These are phyloP conservation scores for Nemania bipapillata DNA, from an alignment of 2,329 filamentous ascomycete species.

Conservation along the genomic window DNA sequence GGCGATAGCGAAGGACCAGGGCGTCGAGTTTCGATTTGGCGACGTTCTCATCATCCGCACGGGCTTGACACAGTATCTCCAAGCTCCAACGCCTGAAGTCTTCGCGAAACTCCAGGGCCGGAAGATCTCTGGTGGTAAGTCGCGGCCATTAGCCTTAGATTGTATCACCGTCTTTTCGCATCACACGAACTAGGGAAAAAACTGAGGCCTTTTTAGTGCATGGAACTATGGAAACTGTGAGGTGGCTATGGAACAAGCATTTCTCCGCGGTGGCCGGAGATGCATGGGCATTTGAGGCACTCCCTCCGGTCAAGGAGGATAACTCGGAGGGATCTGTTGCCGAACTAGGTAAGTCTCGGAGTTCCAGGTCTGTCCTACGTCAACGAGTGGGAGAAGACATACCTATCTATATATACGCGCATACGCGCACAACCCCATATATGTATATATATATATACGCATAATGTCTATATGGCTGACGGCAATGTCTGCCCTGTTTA, in stretches of 20 bases:
- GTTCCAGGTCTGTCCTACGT: neutral
- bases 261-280: conserved; percentile 75
- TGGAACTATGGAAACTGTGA: conserved; percentile 62
- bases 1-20: conserved; percentile 67
- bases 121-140: conserved; percentile 50
- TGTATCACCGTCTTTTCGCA: too few species aligned
- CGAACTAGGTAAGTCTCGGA: conserved; percentile 54
- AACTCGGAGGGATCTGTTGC: conserved; percentile 49
- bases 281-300: conserved; percentile 70
- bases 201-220: conserved; percentile 50
- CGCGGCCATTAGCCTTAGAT: neutral
- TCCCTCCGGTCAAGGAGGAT: conserved; percentile 63
- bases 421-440: too few species aligned
- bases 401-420: too few species aligned
- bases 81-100: conserved; percentile 56
- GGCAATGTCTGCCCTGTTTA: conserved; percentile 34
- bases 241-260: conserved; percentile 76
- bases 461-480: conserved; percentile 9
- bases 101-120: conserved; percentile 50
- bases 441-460: too few species aligned
- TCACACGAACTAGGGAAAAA: neutral
- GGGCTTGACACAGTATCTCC: conserved; percentile 69
- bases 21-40: conserved; percentile 71
- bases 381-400: neutral
- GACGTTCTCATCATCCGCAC: conserved; percentile 74